These are phyloP conservation scores for Syncephalastrum monosporum DNA, from an alignment of 371 early-diverging fungal genomes.

Conservation along the genomic window DNA sequence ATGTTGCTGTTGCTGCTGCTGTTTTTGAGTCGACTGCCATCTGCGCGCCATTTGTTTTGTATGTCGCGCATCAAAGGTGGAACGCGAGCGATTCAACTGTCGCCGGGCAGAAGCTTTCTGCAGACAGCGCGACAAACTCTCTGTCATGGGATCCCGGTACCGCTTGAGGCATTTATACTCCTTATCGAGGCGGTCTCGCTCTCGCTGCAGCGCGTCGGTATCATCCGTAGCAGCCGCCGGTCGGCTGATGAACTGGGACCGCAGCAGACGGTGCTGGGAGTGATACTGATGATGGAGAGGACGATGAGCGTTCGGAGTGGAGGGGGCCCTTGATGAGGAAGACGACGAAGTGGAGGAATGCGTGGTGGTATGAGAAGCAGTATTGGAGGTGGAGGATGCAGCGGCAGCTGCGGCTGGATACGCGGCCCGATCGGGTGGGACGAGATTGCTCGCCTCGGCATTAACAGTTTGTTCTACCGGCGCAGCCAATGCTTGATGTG, in stretches of 20 bases:
- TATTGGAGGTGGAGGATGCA: too few species aligned
- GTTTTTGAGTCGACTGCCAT: slow-evolving; percentile 3
- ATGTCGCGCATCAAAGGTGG: too few species aligned
- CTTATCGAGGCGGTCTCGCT: not conserved
- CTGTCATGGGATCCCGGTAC: slow-evolving; percentile 12
- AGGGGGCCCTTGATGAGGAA: too few species aligned
- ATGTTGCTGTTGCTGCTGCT: slow-evolving; percentile 5
- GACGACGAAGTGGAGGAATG: too few species aligned
- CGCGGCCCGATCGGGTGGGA: slow-evolving; percentile 24
- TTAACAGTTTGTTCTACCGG: slow-evolving; percentile 6
- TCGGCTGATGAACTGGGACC: slow-evolving; percentile 9
- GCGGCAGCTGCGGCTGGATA: slow-evolving; percentile 7
- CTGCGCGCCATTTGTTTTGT: too few species aligned
- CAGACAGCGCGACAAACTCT: slow-evolving; percentile 9
- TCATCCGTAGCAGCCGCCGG: not conserved
- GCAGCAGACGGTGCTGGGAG: not conserved
- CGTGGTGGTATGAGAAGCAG: too few species aligned
- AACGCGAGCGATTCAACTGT: slow-evolving; percentile 3
- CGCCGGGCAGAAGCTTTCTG: not conserved
- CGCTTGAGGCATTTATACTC: slow-evolving; percentile 9
- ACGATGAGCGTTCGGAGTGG: too few species aligned
- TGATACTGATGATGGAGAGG: not conserved
- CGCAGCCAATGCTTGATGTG: slow-evolving; percentile 8
- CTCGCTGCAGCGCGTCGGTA: not conserved
- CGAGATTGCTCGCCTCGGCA: slow-evolving; percentile 30